Evolutionary conservation across 2,329 filamentous ascomycete genomes (phyloP), one percentile per base, ranked within the genome.

Genomic region (Hansfordia pulvinata): DNA sequence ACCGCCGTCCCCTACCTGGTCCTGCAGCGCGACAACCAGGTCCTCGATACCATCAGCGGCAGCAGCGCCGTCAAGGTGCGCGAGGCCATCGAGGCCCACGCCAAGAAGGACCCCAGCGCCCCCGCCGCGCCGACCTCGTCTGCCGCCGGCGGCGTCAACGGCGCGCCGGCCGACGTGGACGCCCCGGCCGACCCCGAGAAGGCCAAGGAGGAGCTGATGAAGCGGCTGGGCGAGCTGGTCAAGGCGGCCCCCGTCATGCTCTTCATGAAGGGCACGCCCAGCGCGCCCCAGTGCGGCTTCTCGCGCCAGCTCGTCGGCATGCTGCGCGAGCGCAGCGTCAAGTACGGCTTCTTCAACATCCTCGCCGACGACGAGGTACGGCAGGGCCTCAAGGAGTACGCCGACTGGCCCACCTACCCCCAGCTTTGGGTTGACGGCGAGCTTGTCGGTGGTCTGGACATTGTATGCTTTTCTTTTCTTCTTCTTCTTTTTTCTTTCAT

Each of bases 341-440:
- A 93, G 50, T 98, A 96, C 52, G 90, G 90, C 12, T 98, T 98
- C 64, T 98, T 98, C 64, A 96, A 98, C 50, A 98, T 98, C 37
- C 57, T 98, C 42, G 90, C 90, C 36, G 90, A 98, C 50, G 88
- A 98, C 45, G 88, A 96, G 53, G 90, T 98, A 25, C 70, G 90
- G 34, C 88, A 96, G 58, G 90, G 90, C 1, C 58, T 98, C 46
- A 98, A 98, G 66, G 83, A 90, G 56, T 96, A 76, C 51, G 85
- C 85, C n/a, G 90, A 96, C 35, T 98, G 90, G 90, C 90, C 90
- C 8, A 98, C 90, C 0, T 98, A 84, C 55, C 90, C 90, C 12
- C 90, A 98, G 54, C 60, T 98, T 35, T 98, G 88, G 76, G 73
- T 93, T 9, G 71, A 77, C 33, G 88, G 90, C 10, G 85, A 94